Conservation (phyloP, 1,284 basidiomycete species). For the Trichosporon inkin region DNA sequence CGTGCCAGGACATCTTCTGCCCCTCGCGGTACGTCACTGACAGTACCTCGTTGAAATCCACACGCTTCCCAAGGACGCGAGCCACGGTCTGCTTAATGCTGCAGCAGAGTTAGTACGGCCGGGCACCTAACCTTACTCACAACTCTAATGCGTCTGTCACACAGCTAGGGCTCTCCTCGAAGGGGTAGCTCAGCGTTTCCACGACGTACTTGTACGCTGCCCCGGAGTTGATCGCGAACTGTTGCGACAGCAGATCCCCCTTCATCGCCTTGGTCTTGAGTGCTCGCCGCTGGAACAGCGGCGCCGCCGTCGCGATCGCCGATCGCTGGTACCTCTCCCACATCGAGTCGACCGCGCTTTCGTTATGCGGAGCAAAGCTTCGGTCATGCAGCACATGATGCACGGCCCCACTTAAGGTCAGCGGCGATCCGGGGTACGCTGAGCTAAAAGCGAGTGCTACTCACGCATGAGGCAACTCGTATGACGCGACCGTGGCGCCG, state of each 20-base stretch:
- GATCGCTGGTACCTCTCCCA: constrained; percentile 36
- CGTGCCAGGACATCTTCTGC: constrained; percentile 49
- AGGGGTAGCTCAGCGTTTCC: constrained; percentile 35
- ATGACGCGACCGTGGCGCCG: constrained; percentile 14
- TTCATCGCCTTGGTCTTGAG: constrained; percentile 24
- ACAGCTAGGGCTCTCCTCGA: constrained; percentile 37
- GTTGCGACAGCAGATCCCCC: constrained; percentile 37
- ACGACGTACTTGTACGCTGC: constrained; percentile 46
- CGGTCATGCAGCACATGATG: constrained; percentile 30
- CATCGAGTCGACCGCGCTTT: constrained; percentile 23
- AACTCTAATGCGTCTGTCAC: constrained; percentile 30
- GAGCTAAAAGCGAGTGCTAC: not conserved
- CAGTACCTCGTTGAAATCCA: constrained; percentile 44
- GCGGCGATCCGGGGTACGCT: not conserved
- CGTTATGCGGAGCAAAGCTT: not conserved
- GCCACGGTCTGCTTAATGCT: constrained; percentile 26
- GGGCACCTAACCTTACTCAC: constrained; percentile 26
- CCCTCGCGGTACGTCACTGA: constrained; percentile 45
- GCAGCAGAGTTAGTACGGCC: constrained; percentile 11
- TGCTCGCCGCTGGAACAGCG: constrained; percentile 38
- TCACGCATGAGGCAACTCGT: constrained; percentile 19
- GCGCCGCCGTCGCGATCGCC: constrained; percentile 24
- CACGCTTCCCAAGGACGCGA: constrained; percentile 20
- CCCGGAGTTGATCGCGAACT: constrained; percentile 46
- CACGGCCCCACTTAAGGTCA: constrained; percentile 27